A percentile compares a stretch with the other conserved stretches of the same genome.
These are phyloP conservation scores for Rhizophagus sp. DNA, from an alignment of 192 early-diverging fungal genomes.

Conservation along the genomic window DNA sequence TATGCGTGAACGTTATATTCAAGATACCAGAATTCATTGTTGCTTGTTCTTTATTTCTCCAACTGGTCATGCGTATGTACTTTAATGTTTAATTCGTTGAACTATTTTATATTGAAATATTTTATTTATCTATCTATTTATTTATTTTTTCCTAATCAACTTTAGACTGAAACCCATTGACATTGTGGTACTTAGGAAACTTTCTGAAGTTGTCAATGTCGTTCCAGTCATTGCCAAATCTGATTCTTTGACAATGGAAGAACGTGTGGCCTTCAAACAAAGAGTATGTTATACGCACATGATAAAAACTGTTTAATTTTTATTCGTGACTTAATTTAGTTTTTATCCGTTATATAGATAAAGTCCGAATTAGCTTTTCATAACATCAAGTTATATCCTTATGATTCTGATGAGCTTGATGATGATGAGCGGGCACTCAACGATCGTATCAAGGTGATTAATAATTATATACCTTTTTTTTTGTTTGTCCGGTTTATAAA, in stretches of 20 bases:
- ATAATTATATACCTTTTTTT: neutral
- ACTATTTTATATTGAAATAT: neutral
- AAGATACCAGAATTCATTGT: conserved; percentile 94
- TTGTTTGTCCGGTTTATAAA: neutral
- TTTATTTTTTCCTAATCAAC: neutral
- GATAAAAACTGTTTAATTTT: neutral
- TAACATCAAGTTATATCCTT: conserved; percentile 90
- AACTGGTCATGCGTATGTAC: conserved; percentile 85
- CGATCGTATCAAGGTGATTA: conserved; percentile 66
- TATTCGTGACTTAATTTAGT: conserved; percentile 10
- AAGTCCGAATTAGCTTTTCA: conserved; percentile 92
- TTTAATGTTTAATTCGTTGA: neutral
- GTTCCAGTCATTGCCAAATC: conserved; percentile 91
- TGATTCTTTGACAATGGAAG: conserved; percentile 83
- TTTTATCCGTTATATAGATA: conserved; percentile 47
- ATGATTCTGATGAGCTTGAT: conserved; percentile 81
- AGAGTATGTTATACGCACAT: conserved; percentile 48
- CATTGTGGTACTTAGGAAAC: conserved; percentile 80
- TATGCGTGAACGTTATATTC: conserved; percentile 84
- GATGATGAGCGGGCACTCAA: conserved; percentile 74
- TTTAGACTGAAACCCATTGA: conserved; percentile 83
- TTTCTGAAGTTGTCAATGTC: conserved; percentile 83
- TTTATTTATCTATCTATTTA: neutral
- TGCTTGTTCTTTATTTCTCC: conserved; percentile 97
- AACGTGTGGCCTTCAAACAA: conserved; percentile 79